These are phyloP conservation scores for Aureobasidium sp. DNA, from an alignment of 2,329 filamentous ascomycete species.

Conservation along the genomic window DNA sequence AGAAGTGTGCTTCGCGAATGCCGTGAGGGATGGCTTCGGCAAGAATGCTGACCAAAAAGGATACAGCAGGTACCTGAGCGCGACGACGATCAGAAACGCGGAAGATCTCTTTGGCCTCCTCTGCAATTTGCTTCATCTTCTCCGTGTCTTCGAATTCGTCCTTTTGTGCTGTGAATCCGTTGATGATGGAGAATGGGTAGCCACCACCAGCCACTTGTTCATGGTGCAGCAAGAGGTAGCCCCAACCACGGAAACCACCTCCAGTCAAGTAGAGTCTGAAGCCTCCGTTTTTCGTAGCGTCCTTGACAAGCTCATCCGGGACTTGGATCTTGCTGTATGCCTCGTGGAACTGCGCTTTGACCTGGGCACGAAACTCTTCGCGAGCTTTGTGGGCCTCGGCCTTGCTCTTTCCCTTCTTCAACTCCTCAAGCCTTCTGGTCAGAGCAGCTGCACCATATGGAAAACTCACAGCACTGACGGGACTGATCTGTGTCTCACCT, in stretches of 20 bases:
- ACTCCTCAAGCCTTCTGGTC: slow-evolving; percentile 43
- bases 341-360: slow-evolving; percentile 39
- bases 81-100: slow-evolving; percentile 75
- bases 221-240: slow-evolving; percentile 76
- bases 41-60: slow-evolving; percentile 70
- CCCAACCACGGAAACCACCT: slow-evolving; percentile 85
- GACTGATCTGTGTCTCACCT: slow-evolving; percentile 44
- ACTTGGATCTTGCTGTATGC: slow-evolving; percentile 11
- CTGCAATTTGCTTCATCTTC: slow-evolving; percentile 37
- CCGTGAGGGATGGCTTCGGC: slow-evolving; percentile 56
- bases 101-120: slow-evolving; percentile 41
- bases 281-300: slow-evolving; percentile 40
- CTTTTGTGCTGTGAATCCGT: slow-evolving; percentile 64
- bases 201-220: slow-evolving; percentile 61
- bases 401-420: slow-evolving; percentile 19
- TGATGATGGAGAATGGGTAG: slow-evolving; percentile 78
- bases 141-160: slow-evolving; percentile 54
- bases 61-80: slow-evolving; percentile 75
- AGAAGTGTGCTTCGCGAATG: slow-evolving; percentile 68
- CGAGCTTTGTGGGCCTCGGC: slow-evolving; percentile 32
- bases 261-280: slow-evolving; percentile 79
- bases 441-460: slow-evolving; percentile 62
- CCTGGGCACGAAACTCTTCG: slow-evolving; percentile 22
- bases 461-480: slow-evolving; percentile 52
- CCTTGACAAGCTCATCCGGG: slow-evolving; percentile 22